Evolutionary conservation across 495 filamentous ascomycete genomes (phyloP).

Genomic region (Ramalina peruviana): DNA sequence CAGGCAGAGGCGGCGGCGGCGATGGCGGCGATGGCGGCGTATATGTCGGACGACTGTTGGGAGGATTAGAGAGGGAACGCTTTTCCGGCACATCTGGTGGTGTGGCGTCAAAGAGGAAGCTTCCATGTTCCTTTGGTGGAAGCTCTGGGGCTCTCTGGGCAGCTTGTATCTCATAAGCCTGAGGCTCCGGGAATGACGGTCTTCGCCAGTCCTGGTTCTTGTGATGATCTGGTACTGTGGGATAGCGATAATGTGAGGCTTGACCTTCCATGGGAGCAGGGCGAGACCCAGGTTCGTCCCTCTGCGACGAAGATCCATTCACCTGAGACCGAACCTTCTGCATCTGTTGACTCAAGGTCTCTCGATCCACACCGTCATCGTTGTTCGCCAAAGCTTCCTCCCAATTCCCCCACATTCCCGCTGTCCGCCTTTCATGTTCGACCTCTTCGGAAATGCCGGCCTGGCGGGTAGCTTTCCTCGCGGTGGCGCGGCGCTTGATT

Average conservation of each 20-base stretch:
- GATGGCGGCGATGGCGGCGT: constrained; percentile 12
- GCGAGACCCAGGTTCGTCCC: background rate
- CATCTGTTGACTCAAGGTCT: constrained; percentile 32
- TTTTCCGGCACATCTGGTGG: constrained; percentile 26
- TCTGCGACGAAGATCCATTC: constrained; percentile 6
- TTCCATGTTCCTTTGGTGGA: constrained; percentile 34
- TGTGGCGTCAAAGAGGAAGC: constrained; percentile 7
- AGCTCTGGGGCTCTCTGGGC: constrained; percentile 28
- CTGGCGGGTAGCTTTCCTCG: constrained; percentile 38
- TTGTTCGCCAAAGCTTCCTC: constrained; percentile 19
- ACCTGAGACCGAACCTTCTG: constrained; percentile 25
- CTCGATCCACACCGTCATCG: constrained; percentile 22
- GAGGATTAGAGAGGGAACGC: constrained; percentile 5
- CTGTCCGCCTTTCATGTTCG: constrained; percentile 40
- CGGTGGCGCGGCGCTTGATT: constrained; percentile 51
- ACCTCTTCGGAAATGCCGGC: constrained; percentile 40
- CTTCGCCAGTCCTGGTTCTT: background rate
- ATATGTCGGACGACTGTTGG: background rate
- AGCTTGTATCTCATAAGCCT: background rate
- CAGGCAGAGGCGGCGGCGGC: constrained; percentile 22
- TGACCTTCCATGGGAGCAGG: constrained; percentile 1
- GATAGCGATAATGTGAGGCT: constrained; percentile 34
- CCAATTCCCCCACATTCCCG: constrained; percentile 53
- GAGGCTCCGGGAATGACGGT: background rate
- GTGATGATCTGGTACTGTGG: constrained; percentile 36